phyloP scores from a whole-genome alignment of 805 yeast species.

The Myxozyma geophila region DNA sequence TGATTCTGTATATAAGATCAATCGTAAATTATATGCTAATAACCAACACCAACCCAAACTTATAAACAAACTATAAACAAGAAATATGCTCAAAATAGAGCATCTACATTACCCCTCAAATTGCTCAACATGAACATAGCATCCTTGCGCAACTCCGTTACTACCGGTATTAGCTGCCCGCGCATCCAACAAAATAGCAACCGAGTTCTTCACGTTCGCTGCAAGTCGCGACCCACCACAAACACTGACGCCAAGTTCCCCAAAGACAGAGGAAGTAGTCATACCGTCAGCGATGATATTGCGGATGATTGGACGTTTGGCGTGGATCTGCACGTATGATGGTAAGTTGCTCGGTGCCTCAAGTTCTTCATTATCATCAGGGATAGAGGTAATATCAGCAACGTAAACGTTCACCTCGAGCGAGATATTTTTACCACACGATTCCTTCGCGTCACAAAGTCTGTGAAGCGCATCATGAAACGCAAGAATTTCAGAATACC shows the following conservation, averaged over 20 bases:
- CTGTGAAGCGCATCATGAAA: background rate
- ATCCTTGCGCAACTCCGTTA: constrained; percentile 33
- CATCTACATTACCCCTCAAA: constrained; percentile 15
- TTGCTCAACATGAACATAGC: constrained; percentile 37
- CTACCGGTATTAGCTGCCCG: constrained; percentile 37
- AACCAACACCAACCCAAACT: background rate
- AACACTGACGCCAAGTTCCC: constrained; percentile 36
- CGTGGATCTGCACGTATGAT: background rate
- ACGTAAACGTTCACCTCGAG: constrained; percentile 11
- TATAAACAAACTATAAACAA: background rate
- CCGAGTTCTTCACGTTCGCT: constrained; percentile 25
- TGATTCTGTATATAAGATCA: background rate
- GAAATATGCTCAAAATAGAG: background rate
- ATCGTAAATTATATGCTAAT: background rate
- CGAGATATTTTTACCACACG: background rate
- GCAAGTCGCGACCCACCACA: constrained; percentile 36
- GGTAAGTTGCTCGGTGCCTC: background rate
- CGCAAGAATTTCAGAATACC: constrained; percentile 1
- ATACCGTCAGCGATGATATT: constrained; percentile 8
- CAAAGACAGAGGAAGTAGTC: constrained; percentile 19
- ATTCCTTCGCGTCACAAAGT: constrained; percentile 4
- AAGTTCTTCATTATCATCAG: constrained; percentile 1
- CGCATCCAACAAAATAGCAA: constrained; percentile 31
- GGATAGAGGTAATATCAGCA: constrained; percentile 3
- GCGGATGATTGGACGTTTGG: constrained; percentile 22